Evolutionary conservation across 768 basidiomycete species (phyloP), one percentile per base, ranked within the genome.

Genomic region (Suillus fuscotomentosus): DNA sequence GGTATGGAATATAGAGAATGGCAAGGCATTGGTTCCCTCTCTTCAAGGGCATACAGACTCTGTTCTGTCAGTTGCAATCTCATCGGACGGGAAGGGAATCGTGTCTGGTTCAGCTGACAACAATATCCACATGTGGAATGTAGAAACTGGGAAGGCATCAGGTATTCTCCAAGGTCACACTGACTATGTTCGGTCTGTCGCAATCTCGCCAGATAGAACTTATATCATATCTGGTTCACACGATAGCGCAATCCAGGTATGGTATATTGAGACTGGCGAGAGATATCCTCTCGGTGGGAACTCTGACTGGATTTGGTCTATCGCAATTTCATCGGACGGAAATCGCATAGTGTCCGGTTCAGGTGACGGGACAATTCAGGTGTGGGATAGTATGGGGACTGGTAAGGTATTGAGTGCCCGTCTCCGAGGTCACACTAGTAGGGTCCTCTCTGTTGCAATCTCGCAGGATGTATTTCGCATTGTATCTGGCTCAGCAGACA

Each of bases 31-130:
- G 5, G n/a, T 11, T 3, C 5, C n/a, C 47, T n/a, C 47, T 6
- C 47, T 47, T 11, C 10, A 22, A 22, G 10, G 47, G 5, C n/a
- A 47, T n/a, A 13, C n/a, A 6, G 11, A 1, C 4, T n/a, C 5
- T 11, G 47, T 22, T 47, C 11, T 3, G 5, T 47, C 47, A 13
- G n/a, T 54, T 1, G 50, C 39, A 31, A 31, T 62, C 7, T 62
- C 31, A 0, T 4, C 17, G 4, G 53, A 62, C 5, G 31, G 61
- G 8, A 27, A 6, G 3, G 3, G 43, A 10, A 43, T 68, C 15
- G 62, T 64, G 22, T 67, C 66, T 24, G 62, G 56, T 53, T 67
- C 67, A n/a, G 41, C 5, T 2, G 67, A 68, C 3, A 34, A 24
- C 22, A 13, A 11, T 22, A 22, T 22, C 20, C 22, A 8, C 9